Percentiles rank a stretch among this genome's conserved stretches.
These are phyloP conservation scores for Colletotrichum sp. DNA, from an alignment of 2,329 filamentous ascomycete species.

Conservation along the genomic window DNA sequence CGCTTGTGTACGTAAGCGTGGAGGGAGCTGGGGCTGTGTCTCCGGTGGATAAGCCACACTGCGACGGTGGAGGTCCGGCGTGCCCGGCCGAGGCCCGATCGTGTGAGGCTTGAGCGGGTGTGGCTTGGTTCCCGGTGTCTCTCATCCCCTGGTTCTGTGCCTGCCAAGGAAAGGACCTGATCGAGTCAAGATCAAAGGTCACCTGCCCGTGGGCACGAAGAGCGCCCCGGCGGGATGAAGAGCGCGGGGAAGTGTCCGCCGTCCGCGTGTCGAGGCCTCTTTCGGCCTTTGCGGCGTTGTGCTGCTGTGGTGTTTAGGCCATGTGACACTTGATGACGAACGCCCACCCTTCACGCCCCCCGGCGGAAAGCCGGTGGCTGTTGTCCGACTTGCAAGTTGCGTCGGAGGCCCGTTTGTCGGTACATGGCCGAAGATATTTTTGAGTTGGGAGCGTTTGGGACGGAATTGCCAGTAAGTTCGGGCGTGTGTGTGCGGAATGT, in stretches of 20 bases:
- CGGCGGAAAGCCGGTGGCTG: background rate
- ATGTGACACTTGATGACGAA: background rate
- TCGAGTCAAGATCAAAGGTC: background rate
- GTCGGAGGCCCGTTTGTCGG: background rate
- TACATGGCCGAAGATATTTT: background rate
- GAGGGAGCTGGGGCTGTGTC: background rate
- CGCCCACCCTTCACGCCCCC: background rate
- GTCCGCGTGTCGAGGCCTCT: background rate
- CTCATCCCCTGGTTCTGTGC: background rate
- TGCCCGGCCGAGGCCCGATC: background rate
- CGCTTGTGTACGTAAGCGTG: background rate
- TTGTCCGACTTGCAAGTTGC: background rate
- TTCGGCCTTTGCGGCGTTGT: background rate
- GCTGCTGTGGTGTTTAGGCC: background rate
- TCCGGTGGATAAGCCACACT: background rate
- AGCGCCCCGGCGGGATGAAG: background rate
- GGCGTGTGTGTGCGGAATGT: background rate
- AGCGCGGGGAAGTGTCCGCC: background rate
- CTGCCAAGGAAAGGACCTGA: background rate
- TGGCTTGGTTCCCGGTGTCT: background rate
- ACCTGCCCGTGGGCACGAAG: background rate
- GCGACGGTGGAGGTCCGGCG: background rate
- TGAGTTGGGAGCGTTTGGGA: background rate
- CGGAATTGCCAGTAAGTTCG: background rate
- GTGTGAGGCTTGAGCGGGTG: background rate